A percentile compares a stretch with the other conserved stretches of the same genome.
Conservation (phyloP, 352 stramenopile genomes). For the Pythium volutum region DNA sequence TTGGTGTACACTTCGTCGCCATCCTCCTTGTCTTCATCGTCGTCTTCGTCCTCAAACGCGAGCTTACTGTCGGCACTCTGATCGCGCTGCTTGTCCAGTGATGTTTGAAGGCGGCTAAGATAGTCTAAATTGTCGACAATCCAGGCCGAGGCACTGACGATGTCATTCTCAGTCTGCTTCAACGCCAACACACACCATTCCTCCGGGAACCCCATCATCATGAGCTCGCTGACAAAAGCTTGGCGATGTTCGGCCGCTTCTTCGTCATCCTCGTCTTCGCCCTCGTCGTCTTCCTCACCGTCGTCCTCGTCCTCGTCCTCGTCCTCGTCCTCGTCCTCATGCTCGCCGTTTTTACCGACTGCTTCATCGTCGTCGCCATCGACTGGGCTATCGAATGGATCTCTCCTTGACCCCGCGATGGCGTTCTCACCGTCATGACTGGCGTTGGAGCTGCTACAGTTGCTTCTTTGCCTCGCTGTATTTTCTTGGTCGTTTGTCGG, state of each 20-base stretch:
- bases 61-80: constrained; percentile 28
- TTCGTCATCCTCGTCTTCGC: constrained; percentile 51
- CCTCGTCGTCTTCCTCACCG: constrained; percentile 41
- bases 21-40: constrained; percentile 29
- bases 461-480: neutral
- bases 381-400: neutral
- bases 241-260: constrained; percentile 46
- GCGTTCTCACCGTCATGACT: neutral
- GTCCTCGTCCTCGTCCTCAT: constrained; percentile 17
- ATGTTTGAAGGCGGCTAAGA: constrained; percentile 75
- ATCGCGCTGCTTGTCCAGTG: constrained; percentile 67
- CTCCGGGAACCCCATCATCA: constrained; percentile 92
- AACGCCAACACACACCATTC: constrained; percentile 90
- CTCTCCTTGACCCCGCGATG: neutral
- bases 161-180: constrained; percentile 90
- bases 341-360: constrained; percentile 8
- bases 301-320: constrained; percentile 30
- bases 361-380: constrained; percentile 13
- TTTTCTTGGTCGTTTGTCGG: neutral
- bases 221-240: constrained; percentile 90
- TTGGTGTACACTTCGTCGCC: neutral
- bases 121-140: constrained; percentile 94
- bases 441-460: neutral
- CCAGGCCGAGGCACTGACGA: constrained; percentile 88
- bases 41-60: constrained; percentile 67